Evolutionary conservation across 768 basidiomycete genomes (phyloP).

Genomic region (Pleurotus giganteus): DNA sequence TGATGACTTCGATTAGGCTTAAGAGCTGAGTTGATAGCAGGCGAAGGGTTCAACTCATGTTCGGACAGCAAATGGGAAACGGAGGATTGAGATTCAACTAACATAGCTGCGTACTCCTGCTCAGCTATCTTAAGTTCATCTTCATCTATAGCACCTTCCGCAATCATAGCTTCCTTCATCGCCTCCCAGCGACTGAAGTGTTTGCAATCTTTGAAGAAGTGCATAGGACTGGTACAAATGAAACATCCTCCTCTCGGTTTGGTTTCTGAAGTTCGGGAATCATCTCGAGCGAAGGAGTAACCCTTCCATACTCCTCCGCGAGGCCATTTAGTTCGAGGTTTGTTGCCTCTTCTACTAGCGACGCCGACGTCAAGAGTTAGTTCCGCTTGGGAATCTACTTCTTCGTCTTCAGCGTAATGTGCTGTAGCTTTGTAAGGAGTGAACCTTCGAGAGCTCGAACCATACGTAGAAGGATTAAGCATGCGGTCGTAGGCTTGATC

Average conservation of each 20-base stretch:
- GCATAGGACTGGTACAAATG: conserved; percentile 20
- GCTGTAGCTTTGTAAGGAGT: background rate
- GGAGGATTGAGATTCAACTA: background rate
- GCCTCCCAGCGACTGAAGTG: conserved; percentile 16
- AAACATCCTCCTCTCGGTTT: conserved; percentile 14
- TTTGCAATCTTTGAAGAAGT: conserved; percentile 19
- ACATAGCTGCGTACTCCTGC: conserved; percentile 9
- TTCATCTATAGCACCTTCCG: background rate
- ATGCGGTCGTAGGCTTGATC: background rate
- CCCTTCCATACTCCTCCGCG: background rate
- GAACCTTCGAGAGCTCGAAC: background rate
- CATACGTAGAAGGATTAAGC: background rate
- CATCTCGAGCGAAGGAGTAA: background rate
- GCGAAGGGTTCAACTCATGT: background rate
- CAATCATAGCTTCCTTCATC: conserved; percentile 8
- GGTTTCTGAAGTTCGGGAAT: background rate
- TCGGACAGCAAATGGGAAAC: background rate
- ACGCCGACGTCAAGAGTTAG: background rate
- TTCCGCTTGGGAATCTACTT: background rate
- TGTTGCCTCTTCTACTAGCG: background rate
- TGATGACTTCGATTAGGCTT: background rate
- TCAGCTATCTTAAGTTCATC: conserved; percentile 11
- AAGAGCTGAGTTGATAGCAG: background rate
- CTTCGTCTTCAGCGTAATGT: background rate
- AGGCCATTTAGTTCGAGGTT: background rate